These are phyloP conservation scores for Nicotiana undulata DNA, from an alignment of 257 asterid species.

Conservation along the genomic window DNA sequence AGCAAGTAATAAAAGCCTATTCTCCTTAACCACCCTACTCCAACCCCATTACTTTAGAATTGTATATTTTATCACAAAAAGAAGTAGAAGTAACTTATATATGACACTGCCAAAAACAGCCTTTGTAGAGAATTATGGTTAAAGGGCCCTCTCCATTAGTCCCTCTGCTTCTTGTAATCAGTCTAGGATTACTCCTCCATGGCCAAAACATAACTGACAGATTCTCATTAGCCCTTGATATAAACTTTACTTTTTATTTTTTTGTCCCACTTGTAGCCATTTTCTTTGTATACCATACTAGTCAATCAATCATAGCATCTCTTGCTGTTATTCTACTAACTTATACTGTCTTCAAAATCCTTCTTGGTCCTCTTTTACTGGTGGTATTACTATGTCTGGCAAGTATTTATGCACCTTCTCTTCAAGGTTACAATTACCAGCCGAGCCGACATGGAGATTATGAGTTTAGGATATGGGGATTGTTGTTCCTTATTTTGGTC, in stretches of 20 bases:
- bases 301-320: conserved; percentile 39
- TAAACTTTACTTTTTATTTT: conserved; percentile 33
- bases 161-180: conserved; percentile 46
- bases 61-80: neutral
- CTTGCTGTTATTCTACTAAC: conserved; percentile 36
- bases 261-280: conserved; percentile 37
- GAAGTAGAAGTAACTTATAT: neutral
- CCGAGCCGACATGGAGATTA: conserved; percentile 26
- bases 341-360: conserved; percentile 50
- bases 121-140: conserved; percentile 11
- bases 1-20: conserved; percentile 3
- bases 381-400: conserved; percentile 36
- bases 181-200: conserved; percentile 51
- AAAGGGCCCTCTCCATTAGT: conserved; percentile 61
- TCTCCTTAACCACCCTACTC: conserved; percentile 13
- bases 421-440: conserved; percentile 26
- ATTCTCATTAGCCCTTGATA: conserved; percentile 33
- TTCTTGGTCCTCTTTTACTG: conserved; percentile 52
- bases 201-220: conserved; percentile 27
- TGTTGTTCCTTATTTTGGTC: conserved; percentile 4
- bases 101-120: conserved; percentile 1
- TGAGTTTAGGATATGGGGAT: conserved; percentile 11
- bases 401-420: conserved; percentile 27
- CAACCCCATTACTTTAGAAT: neutral
- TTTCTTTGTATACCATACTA: conserved; percentile 29